Conservation (phyloP, 1,284 basidiomycete species). For the Rhodotorula sp. region DNA sequence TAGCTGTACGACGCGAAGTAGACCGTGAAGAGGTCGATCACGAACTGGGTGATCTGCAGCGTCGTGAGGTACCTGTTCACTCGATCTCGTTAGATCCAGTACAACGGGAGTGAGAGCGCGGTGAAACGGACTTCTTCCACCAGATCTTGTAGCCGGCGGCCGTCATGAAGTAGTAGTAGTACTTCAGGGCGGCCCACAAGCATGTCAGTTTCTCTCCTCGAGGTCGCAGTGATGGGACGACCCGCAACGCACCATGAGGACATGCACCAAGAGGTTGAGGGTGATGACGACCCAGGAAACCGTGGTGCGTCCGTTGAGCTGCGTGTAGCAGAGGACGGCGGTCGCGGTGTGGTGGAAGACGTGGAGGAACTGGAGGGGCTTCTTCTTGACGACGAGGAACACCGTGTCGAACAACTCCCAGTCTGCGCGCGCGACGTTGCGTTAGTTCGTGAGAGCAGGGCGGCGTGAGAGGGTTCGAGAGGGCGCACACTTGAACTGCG, state of each 20-base stretch:
- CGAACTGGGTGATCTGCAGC: constrained; percentile 93
- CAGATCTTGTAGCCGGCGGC: constrained; percentile 93
- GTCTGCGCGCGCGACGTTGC: constrained; percentile 28
- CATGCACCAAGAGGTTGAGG: constrained; percentile 90
- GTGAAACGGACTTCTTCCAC: constrained; percentile 75
- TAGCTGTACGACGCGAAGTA: constrained; percentile 85
- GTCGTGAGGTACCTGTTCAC: constrained; percentile 66
- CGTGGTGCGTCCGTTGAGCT: constrained; percentile 87
- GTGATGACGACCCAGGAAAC: constrained; percentile 95
- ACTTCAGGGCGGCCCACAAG: constrained; percentile 7
- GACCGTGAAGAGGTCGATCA: constrained; percentile 82
- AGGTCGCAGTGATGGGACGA: constrained; percentile 17
- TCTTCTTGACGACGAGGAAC: constrained; percentile 98
- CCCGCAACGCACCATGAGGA: constrained; percentile 75
- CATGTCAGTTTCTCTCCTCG: constrained; percentile 1
- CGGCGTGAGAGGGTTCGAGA: too few species aligned
- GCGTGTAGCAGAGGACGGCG: constrained; percentile 87
- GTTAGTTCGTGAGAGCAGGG: not conserved
- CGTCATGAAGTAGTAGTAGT: constrained; percentile 94
- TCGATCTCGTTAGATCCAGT: not conserved
- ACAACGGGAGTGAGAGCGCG: too few species aligned
- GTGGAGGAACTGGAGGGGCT: constrained; percentile 93
- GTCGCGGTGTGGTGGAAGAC: constrained; percentile 99
- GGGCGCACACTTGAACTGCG: constrained; percentile 38
- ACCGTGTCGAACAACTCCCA: constrained; percentile 90